These are phyloP conservation scores for Purpureocillium takamizusanense DNA, from an alignment of 2,329 filamentous ascomycete genomes.

Conservation along the genomic window DNA sequence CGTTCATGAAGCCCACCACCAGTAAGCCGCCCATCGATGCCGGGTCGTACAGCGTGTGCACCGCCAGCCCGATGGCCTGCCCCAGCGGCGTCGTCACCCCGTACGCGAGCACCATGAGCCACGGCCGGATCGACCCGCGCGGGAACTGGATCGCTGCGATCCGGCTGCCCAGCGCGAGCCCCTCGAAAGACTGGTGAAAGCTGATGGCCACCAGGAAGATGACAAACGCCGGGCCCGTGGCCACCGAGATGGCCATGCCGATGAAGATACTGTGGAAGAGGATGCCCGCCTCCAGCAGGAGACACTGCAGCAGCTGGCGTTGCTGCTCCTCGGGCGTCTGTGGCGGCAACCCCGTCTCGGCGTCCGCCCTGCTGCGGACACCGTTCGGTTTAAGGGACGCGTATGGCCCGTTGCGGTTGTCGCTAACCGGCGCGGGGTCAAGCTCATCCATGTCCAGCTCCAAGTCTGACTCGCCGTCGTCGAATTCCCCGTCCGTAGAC, in stretches of 20 bases:
- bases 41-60: conserved; percentile 75
- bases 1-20: conserved; percentile 83
- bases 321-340: conserved; percentile 48
- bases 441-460: conserved; percentile 55
- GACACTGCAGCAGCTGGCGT: conserved; percentile 64
- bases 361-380: not conserved
- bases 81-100: conserved; percentile 72
- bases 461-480: conserved; percentile 45
- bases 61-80: conserved; percentile 69
- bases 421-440: conserved; percentile 27
- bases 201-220: conserved; percentile 73
- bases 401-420: conserved; percentile 18
- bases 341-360: conserved; percentile 12
- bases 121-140: conserved; percentile 63
- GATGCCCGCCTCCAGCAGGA: conserved; percentile 74
- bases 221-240: conserved; percentile 69
- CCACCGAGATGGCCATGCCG: conserved; percentile 76
- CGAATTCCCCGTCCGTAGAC: conserved; percentile 20
- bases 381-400: conserved; percentile 19
- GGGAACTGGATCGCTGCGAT: conserved; percentile 80
- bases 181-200: conserved; percentile 85
- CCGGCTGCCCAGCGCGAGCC: conserved; percentile 73
- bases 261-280: conserved; percentile 82
- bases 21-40: conserved; percentile 59
- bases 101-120: conserved; percentile 73